Conservation (phyloP, 768 basidiomycete genomes). For the Psilocybe cubensis region DNA sequence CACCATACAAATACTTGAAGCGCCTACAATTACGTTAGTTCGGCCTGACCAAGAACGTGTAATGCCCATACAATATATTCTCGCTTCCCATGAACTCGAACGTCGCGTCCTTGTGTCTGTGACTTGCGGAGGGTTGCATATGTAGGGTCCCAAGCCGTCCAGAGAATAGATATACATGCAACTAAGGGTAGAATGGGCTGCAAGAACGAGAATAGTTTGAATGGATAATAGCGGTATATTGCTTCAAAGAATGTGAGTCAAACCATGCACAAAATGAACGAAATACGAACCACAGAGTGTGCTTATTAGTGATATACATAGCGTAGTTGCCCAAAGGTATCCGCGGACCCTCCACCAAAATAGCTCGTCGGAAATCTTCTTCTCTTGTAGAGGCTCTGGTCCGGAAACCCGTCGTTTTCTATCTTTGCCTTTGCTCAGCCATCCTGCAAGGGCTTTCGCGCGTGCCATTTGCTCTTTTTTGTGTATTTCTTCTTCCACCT, state of each 20-base stretch:
- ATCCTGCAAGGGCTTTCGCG: constrained; percentile 72
- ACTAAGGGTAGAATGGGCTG: constrained; percentile 53
- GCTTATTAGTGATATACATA: constrained; percentile 43
- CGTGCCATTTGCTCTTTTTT: constrained; percentile 84
- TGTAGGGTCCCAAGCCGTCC: constrained; percentile 89
- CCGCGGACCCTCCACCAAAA: constrained; percentile 74
- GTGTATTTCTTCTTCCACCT: constrained; percentile 81
- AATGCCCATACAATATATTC: constrained; percentile 64
- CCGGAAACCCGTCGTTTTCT: constrained; percentile 52
- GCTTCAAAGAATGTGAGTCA: constrained; percentile 26
- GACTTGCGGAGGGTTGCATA: constrained; percentile 64
- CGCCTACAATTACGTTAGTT: constrained; percentile 39
- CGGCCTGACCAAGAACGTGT: not conserved
- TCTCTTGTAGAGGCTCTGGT: constrained; percentile 43
- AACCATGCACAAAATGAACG: not conserved
- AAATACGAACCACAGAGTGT: constrained; percentile 49
- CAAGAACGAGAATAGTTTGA: constrained; percentile 27
- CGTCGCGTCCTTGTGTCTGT: constrained; percentile 70
- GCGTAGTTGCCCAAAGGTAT: constrained; percentile 59
- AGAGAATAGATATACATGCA: constrained; percentile 63
- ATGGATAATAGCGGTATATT: constrained; percentile 33
- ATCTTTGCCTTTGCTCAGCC: constrained; percentile 70
- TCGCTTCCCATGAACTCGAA: constrained; percentile 67
- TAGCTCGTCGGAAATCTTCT: constrained; percentile 46
- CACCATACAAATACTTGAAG: constrained; percentile 66